Evolutionary conservation across 495 filamentous ascomycete genomes (phyloP).

Genomic region (Hypomontagnella monticulosa): DNA sequence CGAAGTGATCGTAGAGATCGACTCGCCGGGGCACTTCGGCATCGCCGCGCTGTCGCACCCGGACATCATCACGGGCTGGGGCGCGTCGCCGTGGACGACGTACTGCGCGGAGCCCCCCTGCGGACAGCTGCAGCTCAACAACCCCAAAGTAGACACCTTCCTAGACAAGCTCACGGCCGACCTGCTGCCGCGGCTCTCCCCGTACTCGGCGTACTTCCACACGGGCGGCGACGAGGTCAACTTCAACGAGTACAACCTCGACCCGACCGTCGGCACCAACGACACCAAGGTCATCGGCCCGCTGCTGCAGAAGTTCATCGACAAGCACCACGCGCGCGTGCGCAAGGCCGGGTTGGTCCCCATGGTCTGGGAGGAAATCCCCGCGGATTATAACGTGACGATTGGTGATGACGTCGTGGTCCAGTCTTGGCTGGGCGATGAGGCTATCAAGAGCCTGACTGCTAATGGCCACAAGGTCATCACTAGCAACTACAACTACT

Average conservation of each 20-base stretch:
- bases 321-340: slow-evolving; percentile 69
- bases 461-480: slow-evolving; percentile 72
- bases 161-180: slow-evolving; percentile 74
- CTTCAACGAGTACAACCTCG: slow-evolving; percentile 74
- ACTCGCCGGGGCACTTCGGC: slow-evolving; percentile 83
- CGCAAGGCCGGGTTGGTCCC: slow-evolving; percentile 68
- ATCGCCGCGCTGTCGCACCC: slow-evolving; percentile 70
- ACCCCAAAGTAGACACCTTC: slow-evolving; percentile 70
- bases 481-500: slow-evolving; percentile 78
- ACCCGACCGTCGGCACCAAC: slow-evolving; percentile 73
- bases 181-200: slow-evolving; percentile 72
- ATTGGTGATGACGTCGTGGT: slow-evolving; percentile 70
- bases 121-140: slow-evolving; percentile 78
- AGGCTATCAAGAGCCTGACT: slow-evolving; percentile 63
- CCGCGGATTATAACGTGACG: slow-evolving; percentile 76
- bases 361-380: slow-evolving; percentile 85
- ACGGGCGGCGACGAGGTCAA: slow-evolving; percentile 88
- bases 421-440: slow-evolving; percentile 75
- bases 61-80: slow-evolving; percentile 76
- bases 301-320: slow-evolving; percentile 75
- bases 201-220: slow-evolving; percentile 78
- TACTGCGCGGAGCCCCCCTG: slow-evolving; percentile 81
- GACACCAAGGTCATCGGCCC: slow-evolving; percentile 68
- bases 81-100: slow-evolving; percentile 71
- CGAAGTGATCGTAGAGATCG: slow-evolving; percentile 79